Conservation (phyloP, 2,329 filamentous ascomycete genomes). For the Magnaporthiopsis incrustans region DNA sequence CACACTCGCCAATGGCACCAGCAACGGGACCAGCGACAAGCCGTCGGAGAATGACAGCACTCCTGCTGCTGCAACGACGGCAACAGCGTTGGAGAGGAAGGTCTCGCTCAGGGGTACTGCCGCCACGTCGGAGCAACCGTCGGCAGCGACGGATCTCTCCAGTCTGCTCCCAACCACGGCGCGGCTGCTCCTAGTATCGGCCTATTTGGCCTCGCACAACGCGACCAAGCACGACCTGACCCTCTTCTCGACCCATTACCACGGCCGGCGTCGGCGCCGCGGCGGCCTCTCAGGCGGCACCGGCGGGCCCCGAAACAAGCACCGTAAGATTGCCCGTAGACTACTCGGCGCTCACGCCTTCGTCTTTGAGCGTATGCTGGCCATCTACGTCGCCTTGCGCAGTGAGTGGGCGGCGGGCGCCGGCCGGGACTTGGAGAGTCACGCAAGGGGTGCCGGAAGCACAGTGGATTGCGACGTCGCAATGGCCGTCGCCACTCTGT, state of each 20-base stretch:
- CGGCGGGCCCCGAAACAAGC: slow-evolving; percentile 34
- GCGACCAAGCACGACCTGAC: slow-evolving; percentile 62
- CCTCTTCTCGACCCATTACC: slow-evolving; percentile 66
- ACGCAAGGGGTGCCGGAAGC: slow-evolving; percentile 13
- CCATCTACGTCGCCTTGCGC: slow-evolving; percentile 64
- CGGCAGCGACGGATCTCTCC: slow-evolving; percentile 36
- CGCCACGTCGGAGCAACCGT: slow-evolving; percentile 3
- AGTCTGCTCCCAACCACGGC: slow-evolving; percentile 62
- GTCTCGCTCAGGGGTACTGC: not conserved
- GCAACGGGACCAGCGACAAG: not conserved
- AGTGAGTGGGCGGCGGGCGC: slow-evolving; percentile 39
- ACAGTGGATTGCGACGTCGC: slow-evolving; percentile 47
- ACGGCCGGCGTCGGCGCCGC: slow-evolving; percentile 43
- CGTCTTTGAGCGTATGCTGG: slow-evolving; percentile 68
- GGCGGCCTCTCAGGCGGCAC: slow-evolving; percentile 28
- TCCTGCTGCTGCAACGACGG: not conserved
- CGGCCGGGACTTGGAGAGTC: slow-evolving; percentile 14
- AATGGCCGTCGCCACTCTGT: slow-evolving; percentile 63
- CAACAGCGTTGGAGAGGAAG: not conserved
- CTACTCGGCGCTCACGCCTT: slow-evolving; percentile 71
- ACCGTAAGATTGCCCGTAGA: slow-evolving; percentile 68
- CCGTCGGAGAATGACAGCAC: slow-evolving; percentile 8
- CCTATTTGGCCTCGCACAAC: slow-evolving; percentile 78
- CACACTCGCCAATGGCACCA: not conserved
- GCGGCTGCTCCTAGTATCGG: slow-evolving; percentile 64